phyloP scores from a whole-genome alignment of 192 early-diverging fungal species.

The Entophlyctis luteolus region DNA sequence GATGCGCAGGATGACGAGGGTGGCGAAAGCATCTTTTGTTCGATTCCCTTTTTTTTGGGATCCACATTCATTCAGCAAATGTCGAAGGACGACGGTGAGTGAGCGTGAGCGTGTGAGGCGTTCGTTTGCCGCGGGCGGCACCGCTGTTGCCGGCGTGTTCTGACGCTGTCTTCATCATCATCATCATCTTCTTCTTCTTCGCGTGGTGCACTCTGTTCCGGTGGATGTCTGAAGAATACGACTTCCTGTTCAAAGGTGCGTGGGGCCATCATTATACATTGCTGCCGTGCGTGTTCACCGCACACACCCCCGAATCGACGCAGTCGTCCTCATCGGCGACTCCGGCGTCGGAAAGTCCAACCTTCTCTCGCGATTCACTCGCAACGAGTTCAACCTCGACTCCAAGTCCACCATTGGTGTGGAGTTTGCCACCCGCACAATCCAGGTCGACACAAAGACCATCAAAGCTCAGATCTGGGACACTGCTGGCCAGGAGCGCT shows the following conservation, averaged over 20 bases:
- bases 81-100: slow-evolving; percentile 23
- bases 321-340: slow-evolving; percentile 72
- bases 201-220: neutral
- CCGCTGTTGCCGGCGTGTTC: neutral
- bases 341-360: slow-evolving; percentile 98
- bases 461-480: slow-evolving; percentile 99
- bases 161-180: neutral
- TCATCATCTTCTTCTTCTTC: neutral
- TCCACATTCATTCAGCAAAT: neutral
- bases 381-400: slow-evolving; percentile 97
- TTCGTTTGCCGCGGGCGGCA: no score
- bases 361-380: slow-evolving; percentile 92
- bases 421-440: slow-evolving; percentile 93
- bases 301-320: neutral
- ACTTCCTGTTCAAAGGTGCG: slow-evolving; percentile 43
- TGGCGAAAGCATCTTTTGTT: neutral
- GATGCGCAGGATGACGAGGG: neutral
- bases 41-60: neutral
- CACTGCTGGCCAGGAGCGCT: slow-evolving; percentile 79
- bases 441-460: slow-evolving; percentile 93
- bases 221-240: slow-evolving; percentile 25
- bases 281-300: neutral
- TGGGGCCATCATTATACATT: neutral
- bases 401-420: slow-evolving; percentile 99
- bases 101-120: no score